Conservation (phyloP, 164 flowering plant genomes). For the Hamamelis virginiana region DNA sequence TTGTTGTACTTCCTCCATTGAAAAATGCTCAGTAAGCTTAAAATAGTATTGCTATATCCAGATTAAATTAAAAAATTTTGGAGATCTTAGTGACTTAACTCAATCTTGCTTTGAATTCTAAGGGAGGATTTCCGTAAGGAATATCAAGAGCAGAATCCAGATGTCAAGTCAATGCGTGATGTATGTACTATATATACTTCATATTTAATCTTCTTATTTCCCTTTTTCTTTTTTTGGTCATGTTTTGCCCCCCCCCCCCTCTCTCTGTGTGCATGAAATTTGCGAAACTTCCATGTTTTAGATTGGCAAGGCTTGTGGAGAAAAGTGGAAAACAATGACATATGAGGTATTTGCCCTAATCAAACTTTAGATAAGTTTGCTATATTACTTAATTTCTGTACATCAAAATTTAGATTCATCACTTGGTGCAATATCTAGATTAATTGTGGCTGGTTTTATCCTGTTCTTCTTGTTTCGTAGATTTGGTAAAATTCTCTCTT, state of each 20-base stretch:
- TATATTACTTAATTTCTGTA: no score
- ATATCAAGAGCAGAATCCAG: constrained; percentile 86
- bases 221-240: background rate
- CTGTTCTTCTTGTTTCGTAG: background rate
- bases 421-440: background rate
- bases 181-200: constrained; percentile 40
- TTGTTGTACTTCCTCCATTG: no score
- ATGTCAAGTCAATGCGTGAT: constrained; percentile 89
- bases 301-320: constrained; percentile 98
- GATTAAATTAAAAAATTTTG: background rate
- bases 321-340: constrained; percentile 90
- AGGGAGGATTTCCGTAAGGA: constrained; percentile 95
- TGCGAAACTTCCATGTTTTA: constrained; percentile 23
- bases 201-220: background rate
- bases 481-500: background rate
- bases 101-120: constrained; percentile 17
- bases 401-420: background rate
- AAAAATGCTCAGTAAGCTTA: background rate
- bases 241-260: no score
- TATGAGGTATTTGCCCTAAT: constrained; percentile 63
- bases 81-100: background rate
- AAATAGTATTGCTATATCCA: background rate
- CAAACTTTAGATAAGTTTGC: background rate
- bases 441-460: background rate
- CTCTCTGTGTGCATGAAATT: background rate